Evolutionary conservation across 257 asterid species (phyloP).

Genomic region (Nicotiana sylvestris): DNA sequence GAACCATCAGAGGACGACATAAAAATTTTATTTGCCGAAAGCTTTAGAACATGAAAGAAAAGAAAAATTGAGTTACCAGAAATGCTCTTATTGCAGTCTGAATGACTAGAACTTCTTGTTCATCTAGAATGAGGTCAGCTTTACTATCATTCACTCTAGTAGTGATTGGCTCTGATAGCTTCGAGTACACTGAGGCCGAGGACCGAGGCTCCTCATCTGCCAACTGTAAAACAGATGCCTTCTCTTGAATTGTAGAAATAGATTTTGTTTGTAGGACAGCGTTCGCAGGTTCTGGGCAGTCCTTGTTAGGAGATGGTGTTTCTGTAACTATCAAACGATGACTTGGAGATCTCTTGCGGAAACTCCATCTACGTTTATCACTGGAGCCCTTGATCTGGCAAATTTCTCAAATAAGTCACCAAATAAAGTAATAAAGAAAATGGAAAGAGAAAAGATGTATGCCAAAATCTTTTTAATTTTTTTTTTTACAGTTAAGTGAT

Average conservation of each 20-base stretch:
- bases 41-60: background rate
- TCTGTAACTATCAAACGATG: slow-evolving; percentile 72
- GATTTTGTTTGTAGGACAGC: slow-evolving; percentile 42
- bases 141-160: slow-evolving; percentile 30
- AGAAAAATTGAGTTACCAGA: slow-evolving; percentile 45
- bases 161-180: slow-evolving; percentile 28
- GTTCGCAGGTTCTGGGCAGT: slow-evolving; percentile 40
- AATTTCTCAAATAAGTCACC: slow-evolving; percentile 15
- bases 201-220: slow-evolving; percentile 46
- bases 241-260: slow-evolving; percentile 39
- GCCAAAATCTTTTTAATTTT: background rate
- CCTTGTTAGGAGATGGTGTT: slow-evolving; percentile 55
- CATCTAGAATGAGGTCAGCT: slow-evolving; percentile 41
- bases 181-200: slow-evolving; percentile 29
- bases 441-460: background rate
- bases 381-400: slow-evolving; percentile 64
- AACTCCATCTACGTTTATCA: slow-evolving; percentile 88
- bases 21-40: background rate
- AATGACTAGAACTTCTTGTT: slow-evolving; percentile 45
- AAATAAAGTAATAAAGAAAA: background rate
- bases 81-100: slow-evolving; percentile 68
- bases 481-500: background rate
- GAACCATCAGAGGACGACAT: background rate
- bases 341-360: slow-evolving; percentile 76
- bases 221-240: slow-evolving; percentile 30